A percentile compares a stretch with the other conserved stretches of the same genome.
Conservation (phyloP, 192 early-diverging fungal species). For the Dissophora globulifera region DNA sequence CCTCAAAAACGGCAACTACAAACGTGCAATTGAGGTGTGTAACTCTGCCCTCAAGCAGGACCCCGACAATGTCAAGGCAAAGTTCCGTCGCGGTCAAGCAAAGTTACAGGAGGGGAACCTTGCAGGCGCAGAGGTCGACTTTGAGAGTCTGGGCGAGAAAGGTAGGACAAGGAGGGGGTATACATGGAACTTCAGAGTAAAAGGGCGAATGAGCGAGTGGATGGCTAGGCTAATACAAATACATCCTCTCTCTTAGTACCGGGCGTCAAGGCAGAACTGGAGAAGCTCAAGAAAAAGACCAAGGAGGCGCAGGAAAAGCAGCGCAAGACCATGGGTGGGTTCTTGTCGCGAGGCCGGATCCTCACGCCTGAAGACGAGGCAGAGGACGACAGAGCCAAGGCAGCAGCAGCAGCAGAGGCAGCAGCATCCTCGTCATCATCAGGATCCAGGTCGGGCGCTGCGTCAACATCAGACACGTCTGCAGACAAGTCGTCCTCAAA, state of each 20-base stretch:
- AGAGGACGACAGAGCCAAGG: not conserved
- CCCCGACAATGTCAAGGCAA: conserved; percentile 54
- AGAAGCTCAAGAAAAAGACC: conserved; percentile 37
- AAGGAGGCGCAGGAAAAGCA: conserved; percentile 55
- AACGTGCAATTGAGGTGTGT: conserved; percentile 48
- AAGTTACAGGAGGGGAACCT: conserved; percentile 52
- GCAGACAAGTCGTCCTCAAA: no score
- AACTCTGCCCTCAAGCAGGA: conserved; percentile 53
- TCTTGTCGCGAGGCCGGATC: conserved; percentile 52
- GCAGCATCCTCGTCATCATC: no score
- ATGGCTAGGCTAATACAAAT: not conserved
- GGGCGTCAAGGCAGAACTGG: conserved; percentile 50
- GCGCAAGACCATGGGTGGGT: conserved; percentile 51
- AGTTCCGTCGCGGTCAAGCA: conserved; percentile 58
- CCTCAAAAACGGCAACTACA: conserved; percentile 48
- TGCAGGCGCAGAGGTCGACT: conserved; percentile 51
- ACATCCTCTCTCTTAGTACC: conserved; percentile 31
- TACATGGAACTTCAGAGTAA: not conserved
- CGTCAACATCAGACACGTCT: not conserved
- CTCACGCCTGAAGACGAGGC: conserved; percentile 35
- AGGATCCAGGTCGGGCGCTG: conserved; percentile 1
- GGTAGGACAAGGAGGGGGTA: conserved; percentile 4
- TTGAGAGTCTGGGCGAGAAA: conserved; percentile 43
- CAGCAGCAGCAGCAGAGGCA: not conserved
- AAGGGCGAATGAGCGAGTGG: not conserved